Evolutionary conservation across 2,329 filamentous ascomycete genomes (phyloP).

Genomic region (Pyricularia pennisetigena): DNA sequence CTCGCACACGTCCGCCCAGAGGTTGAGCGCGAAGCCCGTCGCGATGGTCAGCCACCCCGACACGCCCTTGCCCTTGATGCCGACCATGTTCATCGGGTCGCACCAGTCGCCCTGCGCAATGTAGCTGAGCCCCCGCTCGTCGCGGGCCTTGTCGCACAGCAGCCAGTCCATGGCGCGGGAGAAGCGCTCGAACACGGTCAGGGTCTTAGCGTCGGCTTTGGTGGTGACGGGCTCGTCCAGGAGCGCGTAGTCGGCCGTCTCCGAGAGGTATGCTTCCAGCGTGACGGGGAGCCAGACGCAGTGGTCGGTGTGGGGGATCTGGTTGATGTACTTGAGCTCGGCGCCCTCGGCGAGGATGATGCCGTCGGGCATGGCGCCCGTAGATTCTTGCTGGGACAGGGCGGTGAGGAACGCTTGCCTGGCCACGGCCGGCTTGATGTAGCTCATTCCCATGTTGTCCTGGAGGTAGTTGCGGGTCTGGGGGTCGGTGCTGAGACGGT

Average conservation of each 20-base stretch:
- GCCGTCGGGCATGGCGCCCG: slow-evolving; percentile 48
- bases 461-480: slow-evolving; percentile 51
- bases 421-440: slow-evolving; percentile 38
- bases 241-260: slow-evolving; percentile 42
- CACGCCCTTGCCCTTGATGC: slow-evolving; percentile 45
- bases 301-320: slow-evolving; percentile 50
- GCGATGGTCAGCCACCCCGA: slow-evolving; percentile 49
- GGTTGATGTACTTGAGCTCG: slow-evolving; percentile 51
- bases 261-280: slow-evolving; percentile 42
- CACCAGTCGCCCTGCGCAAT: slow-evolving; percentile 52
- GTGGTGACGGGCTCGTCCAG: slow-evolving; percentile 32
- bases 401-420: slow-evolving; percentile 37
- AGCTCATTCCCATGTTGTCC: slow-evolving; percentile 52
- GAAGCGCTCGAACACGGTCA: slow-evolving; percentile 44
- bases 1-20: slow-evolving; percentile 44
- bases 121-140: slow-evolving; percentile 43
- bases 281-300: slow-evolving; percentile 48
- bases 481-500: slow-evolving; percentile 47
- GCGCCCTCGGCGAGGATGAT: slow-evolving; percentile 42
- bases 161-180: slow-evolving; percentile 49
- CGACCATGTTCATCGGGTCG: slow-evolving; percentile 54
- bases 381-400: slow-evolving; percentile 41
- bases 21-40: slow-evolving; percentile 39
- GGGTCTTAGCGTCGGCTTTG: slow-evolving; percentile 31
- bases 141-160: slow-evolving; percentile 29